Conservation (phyloP, 768 basidiomycete species). For the Neoboletus brunneissimus region DNA sequence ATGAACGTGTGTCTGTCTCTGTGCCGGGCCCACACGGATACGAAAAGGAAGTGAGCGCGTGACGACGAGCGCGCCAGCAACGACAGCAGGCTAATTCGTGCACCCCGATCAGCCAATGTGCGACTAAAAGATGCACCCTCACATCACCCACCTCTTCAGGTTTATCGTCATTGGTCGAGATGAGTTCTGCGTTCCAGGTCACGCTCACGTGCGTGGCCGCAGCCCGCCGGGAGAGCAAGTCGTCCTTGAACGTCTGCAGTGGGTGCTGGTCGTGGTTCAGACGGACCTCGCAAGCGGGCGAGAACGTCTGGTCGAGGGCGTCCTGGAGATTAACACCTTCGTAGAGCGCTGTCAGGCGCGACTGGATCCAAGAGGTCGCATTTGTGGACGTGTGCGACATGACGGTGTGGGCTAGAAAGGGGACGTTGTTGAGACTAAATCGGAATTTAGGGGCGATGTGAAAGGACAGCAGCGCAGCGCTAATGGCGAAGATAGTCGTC, state of each 20-base stretch:
- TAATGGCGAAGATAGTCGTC: not conserved
- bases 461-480: not conserved
- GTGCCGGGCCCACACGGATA: slow-evolving; percentile 39
- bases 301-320: slow-evolving; percentile 32
- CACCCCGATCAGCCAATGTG: not conserved
- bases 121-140: not conserved
- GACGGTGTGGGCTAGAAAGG: not conserved
- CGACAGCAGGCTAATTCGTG: slow-evolving; percentile 31
- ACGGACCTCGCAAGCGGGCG: slow-evolving; percentile 33
- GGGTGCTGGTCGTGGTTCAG: slow-evolving; percentile 28
- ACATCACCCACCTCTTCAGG: slow-evolving; percentile 19
- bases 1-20: slow-evolving; percentile 29
- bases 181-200: slow-evolving; percentile 34
- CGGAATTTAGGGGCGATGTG: not conserved
- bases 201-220: slow-evolving; percentile 22
- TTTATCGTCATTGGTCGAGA: slow-evolving; percentile 29
- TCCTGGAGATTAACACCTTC: slow-evolving; percentile 13
- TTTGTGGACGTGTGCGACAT: slow-evolving; percentile 1
- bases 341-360: slow-evolving; percentile 30
- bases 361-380: slow-evolving; percentile 30
- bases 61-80: slow-evolving; percentile 40
- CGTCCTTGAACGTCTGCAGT: slow-evolving; percentile 29
- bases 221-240: slow-evolving; percentile 20
- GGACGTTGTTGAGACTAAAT: not conserved
- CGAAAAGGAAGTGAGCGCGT: slow-evolving; percentile 40